A percentile compares a stretch with the other conserved stretches of the same genome.
phyloP scores from a whole-genome alignment of 2,329 filamentous ascomycete genomes.

The Teratosphaeria gauchensis region DNA sequence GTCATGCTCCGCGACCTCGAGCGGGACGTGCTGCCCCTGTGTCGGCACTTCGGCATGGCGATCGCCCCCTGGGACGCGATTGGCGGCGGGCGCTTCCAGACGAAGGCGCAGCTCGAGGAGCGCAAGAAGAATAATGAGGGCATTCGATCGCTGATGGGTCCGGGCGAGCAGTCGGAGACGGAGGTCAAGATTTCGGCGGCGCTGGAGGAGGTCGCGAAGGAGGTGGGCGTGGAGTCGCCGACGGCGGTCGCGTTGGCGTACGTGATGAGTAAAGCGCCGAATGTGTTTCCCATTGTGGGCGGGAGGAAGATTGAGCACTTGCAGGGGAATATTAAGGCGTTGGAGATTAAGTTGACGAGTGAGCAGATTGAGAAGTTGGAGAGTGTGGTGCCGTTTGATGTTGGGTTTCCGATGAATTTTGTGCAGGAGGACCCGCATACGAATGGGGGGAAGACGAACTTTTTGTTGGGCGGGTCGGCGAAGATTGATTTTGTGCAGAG shows the following conservation, averaged over 20 bases:
- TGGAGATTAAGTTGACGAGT: slow-evolving; percentile 48
- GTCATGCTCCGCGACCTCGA: slow-evolving; percentile 35
- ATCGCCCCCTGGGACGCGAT: slow-evolving; percentile 48
- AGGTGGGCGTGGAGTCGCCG: slow-evolving; percentile 36
- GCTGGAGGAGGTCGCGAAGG: slow-evolving; percentile 50
- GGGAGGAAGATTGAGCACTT: slow-evolving; percentile 61
- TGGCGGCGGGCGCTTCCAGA: slow-evolving; percentile 35
- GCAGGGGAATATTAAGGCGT: slow-evolving; percentile 58
- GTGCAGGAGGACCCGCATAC: slow-evolving; percentile 30
- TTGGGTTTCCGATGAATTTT: slow-evolving; percentile 57
- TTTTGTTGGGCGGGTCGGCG: slow-evolving; percentile 18
- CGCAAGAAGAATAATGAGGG: slow-evolving; percentile 29
- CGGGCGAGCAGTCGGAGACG: slow-evolving; percentile 29
- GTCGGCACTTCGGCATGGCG: slow-evolving; percentile 32
- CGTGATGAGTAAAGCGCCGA: slow-evolving; percentile 50
- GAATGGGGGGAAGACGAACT: slow-evolving; percentile 13
- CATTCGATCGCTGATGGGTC: slow-evolving; percentile 20
- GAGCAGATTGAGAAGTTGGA: slow-evolving; percentile 61
- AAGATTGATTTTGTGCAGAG: slow-evolving; percentile 18
- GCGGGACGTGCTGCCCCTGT: slow-evolving; percentile 39
- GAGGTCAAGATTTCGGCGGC: slow-evolving; percentile 46
- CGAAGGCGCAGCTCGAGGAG: slow-evolving; percentile 36
- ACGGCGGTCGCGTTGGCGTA: slow-evolving; percentile 51
- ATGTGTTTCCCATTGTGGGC: slow-evolving; percentile 66
- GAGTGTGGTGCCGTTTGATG: slow-evolving; percentile 33